Percentiles rank a stretch among this genome's conserved stretches.
Evolutionary conservation across 176 grass and related monocot genomes (phyloP).

Genomic region (Puccinellia tenuiflora): DNA sequence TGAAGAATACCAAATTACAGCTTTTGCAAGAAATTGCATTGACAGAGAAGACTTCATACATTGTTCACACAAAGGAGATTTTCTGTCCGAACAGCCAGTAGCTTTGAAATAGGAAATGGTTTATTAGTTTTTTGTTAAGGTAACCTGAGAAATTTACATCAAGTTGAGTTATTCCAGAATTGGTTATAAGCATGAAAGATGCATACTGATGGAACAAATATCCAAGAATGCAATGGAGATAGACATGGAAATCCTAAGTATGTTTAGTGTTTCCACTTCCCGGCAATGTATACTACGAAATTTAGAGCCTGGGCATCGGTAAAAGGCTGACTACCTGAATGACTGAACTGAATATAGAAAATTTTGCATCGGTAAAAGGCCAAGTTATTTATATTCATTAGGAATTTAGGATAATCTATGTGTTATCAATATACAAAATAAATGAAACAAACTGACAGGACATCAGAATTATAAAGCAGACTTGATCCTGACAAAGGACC

Average conservation of each 20-base stretch:
- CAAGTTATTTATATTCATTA: background rate
- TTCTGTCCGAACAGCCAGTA: background rate
- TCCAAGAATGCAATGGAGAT: background rate
- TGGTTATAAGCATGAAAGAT: background rate
- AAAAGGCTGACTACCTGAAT: background rate
- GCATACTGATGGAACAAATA: background rate
- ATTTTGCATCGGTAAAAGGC: background rate
- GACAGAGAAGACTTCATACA: background rate
- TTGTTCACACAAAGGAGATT: no score
- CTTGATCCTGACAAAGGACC: no score
- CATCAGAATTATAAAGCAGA: background rate
- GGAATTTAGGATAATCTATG: background rate
- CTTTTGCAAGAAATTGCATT: background rate
- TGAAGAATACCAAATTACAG: no score
- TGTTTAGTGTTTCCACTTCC: background rate
- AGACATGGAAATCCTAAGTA: background rate
- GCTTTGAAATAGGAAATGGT: background rate
- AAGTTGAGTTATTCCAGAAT: background rate
- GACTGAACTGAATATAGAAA: background rate
- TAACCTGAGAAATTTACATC: background rate
- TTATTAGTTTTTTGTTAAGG: background rate
- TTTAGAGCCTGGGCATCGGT: no score
- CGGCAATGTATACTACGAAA: background rate
- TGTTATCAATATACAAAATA: background rate
- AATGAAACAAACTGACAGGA: background rate